phyloP scores from a whole-genome alignment of 768 basidiomycete species.

The Lentinus tigrinus region DNA sequence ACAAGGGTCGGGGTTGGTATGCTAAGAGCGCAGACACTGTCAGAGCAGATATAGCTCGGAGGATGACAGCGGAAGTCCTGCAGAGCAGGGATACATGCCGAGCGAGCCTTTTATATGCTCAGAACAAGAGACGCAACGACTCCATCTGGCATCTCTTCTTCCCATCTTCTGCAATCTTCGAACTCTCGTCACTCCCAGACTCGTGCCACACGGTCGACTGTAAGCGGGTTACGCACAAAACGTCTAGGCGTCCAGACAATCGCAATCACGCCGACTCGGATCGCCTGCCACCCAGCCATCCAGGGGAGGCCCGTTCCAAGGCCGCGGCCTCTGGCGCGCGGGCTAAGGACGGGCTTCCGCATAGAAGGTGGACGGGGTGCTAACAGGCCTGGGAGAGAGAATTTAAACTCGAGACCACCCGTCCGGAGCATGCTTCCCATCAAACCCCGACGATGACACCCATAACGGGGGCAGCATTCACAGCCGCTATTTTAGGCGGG shows the following conservation, averaged over 20 bases:
- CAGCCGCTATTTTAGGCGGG: constrained; percentile 1
- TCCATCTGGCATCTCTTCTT: too few species aligned
- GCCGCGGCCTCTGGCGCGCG: constrained; percentile 6
- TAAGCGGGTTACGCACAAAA: neutral
- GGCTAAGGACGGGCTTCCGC: constrained; percentile 2
- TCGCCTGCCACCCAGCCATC: constrained; percentile 1
- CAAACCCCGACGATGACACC: constrained; percentile 7
- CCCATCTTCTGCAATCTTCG: too few species aligned
- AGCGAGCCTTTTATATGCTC: too few species aligned
- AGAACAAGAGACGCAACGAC: too few species aligned
- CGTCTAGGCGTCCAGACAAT: neutral
- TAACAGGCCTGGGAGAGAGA: constrained; percentile 9
- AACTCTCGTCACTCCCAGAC: too few species aligned
- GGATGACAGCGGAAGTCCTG: too few species aligned
- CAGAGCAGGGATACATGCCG: too few species aligned
- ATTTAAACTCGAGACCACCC: constrained; percentile 1
- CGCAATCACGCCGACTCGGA: constrained; percentile 6
- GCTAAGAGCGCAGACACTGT: neutral
- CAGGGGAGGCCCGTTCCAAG: constrained; percentile 4
- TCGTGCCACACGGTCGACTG: neutral
- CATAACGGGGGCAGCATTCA: constrained; percentile 4
- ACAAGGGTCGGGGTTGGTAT: neutral
- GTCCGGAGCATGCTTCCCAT: constrained; percentile 3
- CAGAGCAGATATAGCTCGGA: too few species aligned
- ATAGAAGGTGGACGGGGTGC: constrained; percentile 1